A percentile compares a stretch with the other conserved stretches of the same genome.
These are phyloP conservation scores for Adansonia gregorii DNA, from an alignment of 441 rosid species.

Conservation along the genomic window DNA sequence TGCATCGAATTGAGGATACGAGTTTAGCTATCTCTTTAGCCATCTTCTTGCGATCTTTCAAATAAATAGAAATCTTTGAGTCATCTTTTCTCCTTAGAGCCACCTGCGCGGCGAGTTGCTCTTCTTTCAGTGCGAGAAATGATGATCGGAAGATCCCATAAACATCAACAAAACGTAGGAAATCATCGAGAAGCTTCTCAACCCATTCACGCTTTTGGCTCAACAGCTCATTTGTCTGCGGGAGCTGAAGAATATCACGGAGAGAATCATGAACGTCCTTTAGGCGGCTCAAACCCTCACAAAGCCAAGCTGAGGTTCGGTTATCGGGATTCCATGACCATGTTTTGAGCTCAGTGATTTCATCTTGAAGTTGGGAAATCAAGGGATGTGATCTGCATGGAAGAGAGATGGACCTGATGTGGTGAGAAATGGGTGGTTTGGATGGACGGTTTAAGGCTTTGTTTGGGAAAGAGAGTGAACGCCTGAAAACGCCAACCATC, in stretches of 20 bases:
- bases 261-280: conserved; percentile 59
- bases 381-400: conserved; percentile 59
- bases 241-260: conserved; percentile 66
- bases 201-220: conserved; percentile 50
- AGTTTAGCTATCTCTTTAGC: conserved; percentile 58
- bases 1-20: conserved; percentile 38
- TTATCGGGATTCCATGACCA: conserved; percentile 36
- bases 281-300: conserved; percentile 55
- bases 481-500: conserved; percentile 48
- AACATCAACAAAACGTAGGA: conserved; percentile 68
- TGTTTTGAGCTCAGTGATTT: conserved; percentile 33
- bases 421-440: conserved; percentile 47
- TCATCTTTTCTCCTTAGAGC: conserved; percentile 68
- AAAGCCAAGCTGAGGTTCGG: conserved; percentile 56
- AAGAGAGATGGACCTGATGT: conserved; percentile 52
- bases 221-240: conserved; percentile 65
- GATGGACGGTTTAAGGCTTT: conserved; percentile 39
- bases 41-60: conserved; percentile 52
- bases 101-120: conserved; percentile 64
- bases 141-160: conserved; percentile 73
- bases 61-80: conserved; percentile 41
- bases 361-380: conserved; percentile 48
- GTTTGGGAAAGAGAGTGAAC: conserved; percentile 60
- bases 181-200: conserved; percentile 72
- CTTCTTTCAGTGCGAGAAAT: conserved; percentile 57